A percentile compares a stretch with the other conserved stretches of the same genome.
These are phyloP conservation scores for Sinapis alba DNA, from an alignment of 441 rosid genomes.

Conservation along the genomic window DNA sequence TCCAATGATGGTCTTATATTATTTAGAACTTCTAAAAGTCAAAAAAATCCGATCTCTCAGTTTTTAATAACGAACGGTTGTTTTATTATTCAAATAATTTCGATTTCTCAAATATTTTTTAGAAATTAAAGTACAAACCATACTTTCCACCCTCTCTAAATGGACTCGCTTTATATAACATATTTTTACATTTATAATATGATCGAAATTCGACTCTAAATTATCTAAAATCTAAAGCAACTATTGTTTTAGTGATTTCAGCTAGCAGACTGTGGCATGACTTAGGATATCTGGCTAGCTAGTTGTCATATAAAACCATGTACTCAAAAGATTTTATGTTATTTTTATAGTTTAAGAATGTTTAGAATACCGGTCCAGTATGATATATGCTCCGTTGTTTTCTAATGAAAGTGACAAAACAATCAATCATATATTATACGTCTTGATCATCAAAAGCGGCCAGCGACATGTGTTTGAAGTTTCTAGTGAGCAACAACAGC, in stretches of 20 bases:
- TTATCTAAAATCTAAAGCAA: constrained; percentile 15
- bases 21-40: neutral
- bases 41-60: neutral
- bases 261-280: constrained; percentile 4
- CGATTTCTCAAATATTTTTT: no score
- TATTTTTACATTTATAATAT: neutral
- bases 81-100: no score
- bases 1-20: neutral
- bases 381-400: neutral
- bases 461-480: neutral
- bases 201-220: constrained; percentile 10
- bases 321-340: neutral
- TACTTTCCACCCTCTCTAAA: constrained; percentile 12
- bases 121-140: constrained; percentile 18
- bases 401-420: constrained; percentile 3
- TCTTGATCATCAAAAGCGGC: neutral
- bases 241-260: constrained; percentile 21
- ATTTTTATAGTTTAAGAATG: neutral
- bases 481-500: neutral
- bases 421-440: neutral
- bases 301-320: constrained; percentile 22
- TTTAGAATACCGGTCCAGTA: neutral
- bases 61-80: no score
- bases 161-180: neutral
- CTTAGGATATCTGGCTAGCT: constrained; percentile 19